Evolutionary conservation across 106 monocot genomes (phyloP).

Genomic region (Apostasia ramifera): DNA sequence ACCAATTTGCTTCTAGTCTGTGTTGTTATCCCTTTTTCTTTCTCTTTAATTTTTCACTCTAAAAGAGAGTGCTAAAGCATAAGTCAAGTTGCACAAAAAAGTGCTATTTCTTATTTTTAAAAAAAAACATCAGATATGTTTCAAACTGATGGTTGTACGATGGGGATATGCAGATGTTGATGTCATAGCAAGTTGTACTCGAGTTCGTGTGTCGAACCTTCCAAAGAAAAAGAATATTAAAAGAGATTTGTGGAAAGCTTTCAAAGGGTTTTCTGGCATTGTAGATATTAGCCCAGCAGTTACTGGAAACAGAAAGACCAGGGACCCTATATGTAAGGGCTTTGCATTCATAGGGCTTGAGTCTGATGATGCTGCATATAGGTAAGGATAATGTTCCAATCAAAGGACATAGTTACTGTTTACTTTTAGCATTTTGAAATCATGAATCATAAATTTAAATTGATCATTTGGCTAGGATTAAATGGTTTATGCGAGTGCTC

Average conservation of each 20-base stretch:
- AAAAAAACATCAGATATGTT: neutral
- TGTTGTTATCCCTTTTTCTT: too few relatives aligned
- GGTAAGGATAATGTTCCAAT: conserved; percentile 25
- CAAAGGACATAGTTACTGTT: too few relatives aligned
- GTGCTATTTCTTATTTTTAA: neutral
- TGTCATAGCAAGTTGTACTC: conserved; percentile 22
- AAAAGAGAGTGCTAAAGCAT: too few relatives aligned
- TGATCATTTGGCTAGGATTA: too few relatives aligned
- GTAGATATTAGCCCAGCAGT: conserved; percentile 65
- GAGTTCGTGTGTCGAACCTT: conserved; percentile 70
- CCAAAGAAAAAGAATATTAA: conserved; percentile 93
- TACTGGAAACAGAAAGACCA: conserved; percentile 78
- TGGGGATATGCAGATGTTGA: conserved; percentile 28
- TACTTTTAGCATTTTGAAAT: too few relatives aligned
- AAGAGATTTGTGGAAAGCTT: conserved; percentile 64
- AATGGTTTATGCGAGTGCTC: too few relatives aligned
- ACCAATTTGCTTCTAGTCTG: too few relatives aligned
- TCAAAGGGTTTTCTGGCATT: conserved; percentile 68
- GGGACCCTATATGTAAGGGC: conserved; percentile 94
- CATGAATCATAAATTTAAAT: too few relatives aligned
- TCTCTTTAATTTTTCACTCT: too few relatives aligned
- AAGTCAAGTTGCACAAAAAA: too few relatives aligned
- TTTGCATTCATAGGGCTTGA: conserved; percentile 74
- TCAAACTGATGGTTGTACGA: conserved; percentile 4
- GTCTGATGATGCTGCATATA: conserved; percentile 59